A percentile compares a stretch with the other conserved stretches of the same genome.
Evolutionary conservation across 805 yeast species (phyloP).

Genomic region (Cyberlindnera maclurae): DNA sequence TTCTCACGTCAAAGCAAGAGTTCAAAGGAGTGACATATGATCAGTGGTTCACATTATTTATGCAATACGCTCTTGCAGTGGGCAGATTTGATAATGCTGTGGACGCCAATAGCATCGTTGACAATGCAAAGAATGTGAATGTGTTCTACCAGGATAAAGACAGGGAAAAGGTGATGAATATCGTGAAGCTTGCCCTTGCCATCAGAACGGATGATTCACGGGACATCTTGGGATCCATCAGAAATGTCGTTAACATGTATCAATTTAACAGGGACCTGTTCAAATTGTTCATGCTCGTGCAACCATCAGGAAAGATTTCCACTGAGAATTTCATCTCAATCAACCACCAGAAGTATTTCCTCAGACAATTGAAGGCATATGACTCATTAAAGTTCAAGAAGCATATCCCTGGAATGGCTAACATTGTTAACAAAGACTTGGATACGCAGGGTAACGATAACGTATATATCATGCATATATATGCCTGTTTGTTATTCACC

Average conservation of each 20-base stretch:
- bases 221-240: conserved; percentile 47
- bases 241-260: conserved; percentile 56
- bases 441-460: conserved; percentile 38
- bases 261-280: conserved; percentile 71
- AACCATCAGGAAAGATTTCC: conserved; percentile 53
- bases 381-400: conserved; percentile 57
- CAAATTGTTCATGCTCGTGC: conserved; percentile 59
- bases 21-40: conserved; percentile 74
- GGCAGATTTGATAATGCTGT: conserved; percentile 52
- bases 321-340: conserved; percentile 62
- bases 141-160: conserved; percentile 65
- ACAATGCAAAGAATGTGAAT: conserved; percentile 68
- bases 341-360: conserved; percentile 82
- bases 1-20: conserved; percentile 43
- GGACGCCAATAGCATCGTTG: conserved; percentile 63
- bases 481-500: conserved; percentile 73
- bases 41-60: conserved; percentile 79
- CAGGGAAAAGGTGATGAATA: conserved; percentile 50
- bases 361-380: conserved; percentile 84
- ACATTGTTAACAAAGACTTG: conserved; percentile 48
- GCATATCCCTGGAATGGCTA: conserved; percentile 73
- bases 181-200: conserved; percentile 62
- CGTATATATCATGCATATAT: conserved; percentile 70
- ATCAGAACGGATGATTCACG: conserved; percentile 42
- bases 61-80: conserved; percentile 66